Conservation (phyloP, 2,329 filamentous ascomycete genomes). For the Cercospora nicotianae region DNA sequence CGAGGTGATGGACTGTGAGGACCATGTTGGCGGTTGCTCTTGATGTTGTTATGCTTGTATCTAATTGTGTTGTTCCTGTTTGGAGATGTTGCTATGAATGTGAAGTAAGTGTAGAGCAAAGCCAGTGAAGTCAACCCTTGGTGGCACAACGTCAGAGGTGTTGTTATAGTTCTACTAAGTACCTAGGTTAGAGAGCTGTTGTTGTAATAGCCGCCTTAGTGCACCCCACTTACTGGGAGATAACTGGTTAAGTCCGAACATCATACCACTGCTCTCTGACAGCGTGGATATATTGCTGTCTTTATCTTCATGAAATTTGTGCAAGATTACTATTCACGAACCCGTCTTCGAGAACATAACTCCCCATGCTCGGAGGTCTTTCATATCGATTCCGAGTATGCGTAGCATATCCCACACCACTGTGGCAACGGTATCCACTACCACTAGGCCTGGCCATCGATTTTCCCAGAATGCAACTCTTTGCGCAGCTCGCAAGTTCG, state of each 20-base stretch:
- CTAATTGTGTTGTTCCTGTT: neutral
- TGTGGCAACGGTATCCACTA: slow-evolving; percentile 48
- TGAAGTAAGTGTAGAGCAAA: neutral
- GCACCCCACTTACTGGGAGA: neutral
- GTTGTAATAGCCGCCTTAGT: neutral
- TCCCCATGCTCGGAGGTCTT: slow-evolving; percentile 40
- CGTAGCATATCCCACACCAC: slow-evolving; percentile 47
- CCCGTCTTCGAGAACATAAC: slow-evolving; percentile 34
- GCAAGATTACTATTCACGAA: neutral
- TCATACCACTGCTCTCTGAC: neutral
- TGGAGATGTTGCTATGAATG: neutral
- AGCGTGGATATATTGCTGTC: neutral
- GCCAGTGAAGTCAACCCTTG: neutral
- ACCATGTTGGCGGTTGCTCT: slow-evolving; percentile 32
- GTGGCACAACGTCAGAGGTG: neutral
- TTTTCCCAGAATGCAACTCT: slow-evolving; percentile 43
- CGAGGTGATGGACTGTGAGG: slow-evolving; percentile 42
- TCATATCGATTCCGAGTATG: slow-evolving; percentile 37
- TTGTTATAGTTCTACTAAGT: neutral
- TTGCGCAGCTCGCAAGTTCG: slow-evolving; percentile 46
- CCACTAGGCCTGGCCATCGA: slow-evolving; percentile 37
- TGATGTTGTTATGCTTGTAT: neutral
- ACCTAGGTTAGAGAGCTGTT: neutral
- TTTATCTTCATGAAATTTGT: neutral
- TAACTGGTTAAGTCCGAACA: neutral